These are phyloP conservation scores for Grosmannia huntii DNA, from an alignment of 2,329 filamentous ascomycete genomes.

Conservation along the genomic window DNA sequence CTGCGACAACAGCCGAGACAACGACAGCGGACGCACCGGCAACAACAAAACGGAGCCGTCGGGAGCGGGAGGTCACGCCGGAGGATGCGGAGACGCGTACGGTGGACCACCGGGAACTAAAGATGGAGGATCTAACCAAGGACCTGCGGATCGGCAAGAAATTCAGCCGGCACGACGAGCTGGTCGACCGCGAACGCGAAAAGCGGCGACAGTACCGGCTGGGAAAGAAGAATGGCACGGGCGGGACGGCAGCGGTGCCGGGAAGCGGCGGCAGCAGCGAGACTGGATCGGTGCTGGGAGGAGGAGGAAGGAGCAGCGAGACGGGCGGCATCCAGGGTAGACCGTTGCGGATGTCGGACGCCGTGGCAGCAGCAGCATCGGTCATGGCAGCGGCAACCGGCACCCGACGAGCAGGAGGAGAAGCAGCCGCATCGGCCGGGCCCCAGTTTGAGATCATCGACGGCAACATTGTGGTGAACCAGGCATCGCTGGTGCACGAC, in stretches of 20 bases:
- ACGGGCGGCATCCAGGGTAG: conserved; percentile 3
- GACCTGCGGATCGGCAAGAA: conserved; percentile 61
- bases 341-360: background rate
- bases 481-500: conserved; percentile 54
- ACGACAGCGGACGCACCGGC: background rate
- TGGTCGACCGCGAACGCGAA: conserved; percentile 52
- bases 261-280: conserved; percentile 5
- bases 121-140: conserved; percentile 60
- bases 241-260: conserved; percentile 7
- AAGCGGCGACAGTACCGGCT: conserved; percentile 18
- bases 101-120: conserved; percentile 54
- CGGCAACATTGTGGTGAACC: conserved; percentile 60
- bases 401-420: background rate
- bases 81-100: conserved; percentile 48
- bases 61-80: conserved; percentile 40
- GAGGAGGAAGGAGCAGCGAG: conserved; percentile 9
- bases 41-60: background rate
- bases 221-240: conserved; percentile 19
- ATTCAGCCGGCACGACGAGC: conserved; percentile 60
- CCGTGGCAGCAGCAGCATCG: conserved; percentile 6
- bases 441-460: conserved; percentile 53
- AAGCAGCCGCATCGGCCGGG: conserved; percentile 21
- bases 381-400: conserved; percentile 4
- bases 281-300: background rate
- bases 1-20: background rate